These are phyloP conservation scores for Diutina siamensis DNA, from an alignment of 1,139 yeast species.

Conservation along the genomic window DNA sequence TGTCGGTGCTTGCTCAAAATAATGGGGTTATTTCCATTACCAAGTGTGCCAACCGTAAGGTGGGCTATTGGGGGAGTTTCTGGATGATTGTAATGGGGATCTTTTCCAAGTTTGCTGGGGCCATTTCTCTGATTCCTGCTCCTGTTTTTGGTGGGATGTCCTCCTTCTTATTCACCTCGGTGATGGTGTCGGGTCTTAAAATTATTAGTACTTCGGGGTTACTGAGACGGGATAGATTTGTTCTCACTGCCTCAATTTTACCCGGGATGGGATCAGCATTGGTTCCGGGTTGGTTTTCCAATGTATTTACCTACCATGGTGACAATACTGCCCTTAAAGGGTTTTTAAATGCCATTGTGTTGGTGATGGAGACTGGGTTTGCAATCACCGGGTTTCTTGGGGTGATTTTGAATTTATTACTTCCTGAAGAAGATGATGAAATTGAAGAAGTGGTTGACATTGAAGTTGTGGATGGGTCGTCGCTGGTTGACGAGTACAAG, in stretches of 20 bases:
- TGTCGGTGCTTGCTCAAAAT: slow-evolving; percentile 5
- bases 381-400: slow-evolving; percentile 77
- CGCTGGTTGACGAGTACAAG: slow-evolving; percentile 5
- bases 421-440: slow-evolving; percentile 68
- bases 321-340: slow-evolving; percentile 52
- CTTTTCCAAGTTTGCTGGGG: slow-evolving; percentile 4
- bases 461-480: slow-evolving; percentile 4
- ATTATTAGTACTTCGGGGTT: slow-evolving; percentile 3
- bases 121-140: neutral
- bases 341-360: slow-evolving; percentile 65
- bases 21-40: slow-evolving; percentile 5
- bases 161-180: slow-evolving; percentile 3
- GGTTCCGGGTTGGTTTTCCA: slow-evolving; percentile 61
- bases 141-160: slow-evolving; percentile 5
- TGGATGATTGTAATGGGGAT: slow-evolving; percentile 5
- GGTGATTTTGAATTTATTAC: slow-evolving; percentile 53
- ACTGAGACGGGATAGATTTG: neutral
- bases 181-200: neutral
- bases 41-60: slow-evolving; percentile 6
- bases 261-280: slow-evolving; percentile 74
- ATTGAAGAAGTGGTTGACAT: slow-evolving; percentile 28
- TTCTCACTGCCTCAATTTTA: slow-evolving; percentile 51
- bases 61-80: slow-evolving; percentile 5
- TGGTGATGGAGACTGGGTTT: slow-evolving; percentile 82
- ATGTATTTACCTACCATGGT: slow-evolving; percentile 69